These are phyloP conservation scores for Russula dissimulans DNA, from an alignment of 768 basidiomycete genomes.

Conservation along the genomic window DNA sequence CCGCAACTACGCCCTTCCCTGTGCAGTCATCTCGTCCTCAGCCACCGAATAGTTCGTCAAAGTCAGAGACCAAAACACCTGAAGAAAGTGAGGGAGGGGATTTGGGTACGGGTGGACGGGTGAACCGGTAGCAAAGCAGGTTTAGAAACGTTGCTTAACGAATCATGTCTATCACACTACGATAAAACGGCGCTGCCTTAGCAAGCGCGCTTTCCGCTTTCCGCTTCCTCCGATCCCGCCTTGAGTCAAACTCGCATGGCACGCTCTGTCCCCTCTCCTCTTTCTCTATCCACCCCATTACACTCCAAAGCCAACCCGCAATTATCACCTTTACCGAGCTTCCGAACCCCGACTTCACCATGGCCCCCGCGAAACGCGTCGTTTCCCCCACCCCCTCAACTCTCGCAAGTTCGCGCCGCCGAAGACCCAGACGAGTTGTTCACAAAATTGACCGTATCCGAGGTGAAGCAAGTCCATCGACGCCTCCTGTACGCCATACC, in stretches of 20 bases:
- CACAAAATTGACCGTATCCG: conserved; percentile 55
- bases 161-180: conserved; percentile 6
- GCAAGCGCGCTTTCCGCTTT: neutral
- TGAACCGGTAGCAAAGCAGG: conserved; percentile 1
- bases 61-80: conserved; percentile 7
- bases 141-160: neutral
- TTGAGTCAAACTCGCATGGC: conserved; percentile 27
- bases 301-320: conserved; percentile 1
- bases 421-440: conserved; percentile 70
- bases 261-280: conserved; percentile 28
- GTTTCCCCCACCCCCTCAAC: neutral
- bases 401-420: neutral
- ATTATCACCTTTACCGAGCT: conserved; percentile 4
- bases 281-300: conserved; percentile 13
- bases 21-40: conserved; percentile 5
- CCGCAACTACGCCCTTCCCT: conserved; percentile 24
- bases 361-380: conserved; percentile 14
- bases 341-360: conserved; percentile 12
- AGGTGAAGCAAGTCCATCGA: conserved; percentile 60
- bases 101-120: conserved; percentile 1
- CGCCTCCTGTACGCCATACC: conserved; percentile 46
- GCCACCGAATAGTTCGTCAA: conserved; percentile 4
- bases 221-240: neutral
- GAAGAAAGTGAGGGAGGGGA: conserved; percentile 14
- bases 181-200: neutral